phyloP scores from a whole-genome alignment of 306 rosid genomes.

The Fagus sylvatica region DNA sequence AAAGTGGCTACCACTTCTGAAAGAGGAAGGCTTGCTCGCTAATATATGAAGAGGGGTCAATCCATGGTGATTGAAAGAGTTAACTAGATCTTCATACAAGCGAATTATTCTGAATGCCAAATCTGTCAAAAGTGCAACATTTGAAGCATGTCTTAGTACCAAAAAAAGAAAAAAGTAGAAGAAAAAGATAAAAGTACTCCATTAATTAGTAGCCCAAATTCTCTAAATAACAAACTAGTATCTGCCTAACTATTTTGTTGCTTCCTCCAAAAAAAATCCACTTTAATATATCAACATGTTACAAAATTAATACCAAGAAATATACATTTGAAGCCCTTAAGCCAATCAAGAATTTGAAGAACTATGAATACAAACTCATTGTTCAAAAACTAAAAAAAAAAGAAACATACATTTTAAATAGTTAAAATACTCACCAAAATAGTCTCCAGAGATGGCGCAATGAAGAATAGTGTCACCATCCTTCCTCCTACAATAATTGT shows the following conservation, averaged over 20 bases:
- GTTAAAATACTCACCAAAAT: constrained; percentile 27
- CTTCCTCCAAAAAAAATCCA: too few relatives aligned
- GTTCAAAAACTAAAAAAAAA: too few relatives aligned
- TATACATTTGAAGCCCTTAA: too few relatives aligned
- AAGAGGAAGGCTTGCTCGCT: constrained; percentile 51
- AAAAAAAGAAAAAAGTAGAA: not conserved
- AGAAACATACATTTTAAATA: not conserved
- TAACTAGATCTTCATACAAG: constrained; percentile 33
- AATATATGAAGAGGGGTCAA: constrained; percentile 58
- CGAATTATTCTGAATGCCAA: constrained; percentile 60
- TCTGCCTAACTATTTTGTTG: too few relatives aligned
- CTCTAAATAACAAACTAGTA: too few relatives aligned
- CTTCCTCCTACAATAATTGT: constrained; percentile 29
- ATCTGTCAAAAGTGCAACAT: constrained; percentile 32
- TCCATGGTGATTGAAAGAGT: constrained; percentile 33
- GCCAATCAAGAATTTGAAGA: too few relatives aligned
- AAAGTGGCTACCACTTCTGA: constrained; percentile 53
- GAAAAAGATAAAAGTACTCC: too few relatives aligned
- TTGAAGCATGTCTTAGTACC: not conserved
- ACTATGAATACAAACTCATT: not conserved
- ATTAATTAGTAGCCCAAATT: too few relatives aligned
- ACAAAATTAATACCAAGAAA: too few relatives aligned
- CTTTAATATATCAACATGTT: too few relatives aligned
- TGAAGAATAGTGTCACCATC: constrained; percentile 58
- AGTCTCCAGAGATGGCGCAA: constrained; percentile 33